Evolutionary conservation across 1,284 basidiomycete species (phyloP), one percentile per base, ranked within the genome.

Genomic region (Vanrija pseudolonga): DNA sequence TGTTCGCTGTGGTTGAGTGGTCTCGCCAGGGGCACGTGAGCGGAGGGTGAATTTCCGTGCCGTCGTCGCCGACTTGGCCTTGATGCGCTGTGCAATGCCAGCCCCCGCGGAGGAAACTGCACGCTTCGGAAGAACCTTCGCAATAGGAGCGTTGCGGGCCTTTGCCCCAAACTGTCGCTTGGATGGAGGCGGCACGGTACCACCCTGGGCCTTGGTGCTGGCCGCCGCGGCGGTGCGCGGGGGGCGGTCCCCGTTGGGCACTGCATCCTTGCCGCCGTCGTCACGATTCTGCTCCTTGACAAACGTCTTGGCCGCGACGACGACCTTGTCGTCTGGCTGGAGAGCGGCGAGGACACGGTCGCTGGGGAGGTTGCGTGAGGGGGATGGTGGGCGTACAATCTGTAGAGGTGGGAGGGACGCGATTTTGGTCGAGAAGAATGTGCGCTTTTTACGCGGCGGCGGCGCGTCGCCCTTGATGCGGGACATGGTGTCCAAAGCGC

Each of bases 221-320:
- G 45, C 40, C 15, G 47, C 39, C 18, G 38, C 46, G 15, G 38
- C 43, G n/a, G n/a, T n/a, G 7, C 58, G 58, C 23, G 58, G 51
- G 23, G 53, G 42, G 38, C 45, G 50, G 22, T 48, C 54, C 2
- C 19, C 48, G 14, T 39, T 11, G 20, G 15, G 45, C 24, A 6
- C 54, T 45, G 43, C 52, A 60, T 26, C 26, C 11, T 26, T 26
- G 26, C 7, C 11, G 26, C 40, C 54, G 43, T 60, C 58, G 39
- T 60, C 58, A 14, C 55, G 52, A 55, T 57, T 56, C 23, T 60
- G 54, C 18, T 56, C 55, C 50, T 54, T 56, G 2, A 60, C 55
- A 48, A 60, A 60, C 6, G 41, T 60, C 52, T 60, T 60, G 8
- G 55, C 58, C 0, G 58, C 58, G 22, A 39, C 32, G 3, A 60